A percentile compares a stretch with the other conserved stretches of the same genome.
Conservation (phyloP, 257 asterid genomes). For the Jasminum sambac region DNA sequence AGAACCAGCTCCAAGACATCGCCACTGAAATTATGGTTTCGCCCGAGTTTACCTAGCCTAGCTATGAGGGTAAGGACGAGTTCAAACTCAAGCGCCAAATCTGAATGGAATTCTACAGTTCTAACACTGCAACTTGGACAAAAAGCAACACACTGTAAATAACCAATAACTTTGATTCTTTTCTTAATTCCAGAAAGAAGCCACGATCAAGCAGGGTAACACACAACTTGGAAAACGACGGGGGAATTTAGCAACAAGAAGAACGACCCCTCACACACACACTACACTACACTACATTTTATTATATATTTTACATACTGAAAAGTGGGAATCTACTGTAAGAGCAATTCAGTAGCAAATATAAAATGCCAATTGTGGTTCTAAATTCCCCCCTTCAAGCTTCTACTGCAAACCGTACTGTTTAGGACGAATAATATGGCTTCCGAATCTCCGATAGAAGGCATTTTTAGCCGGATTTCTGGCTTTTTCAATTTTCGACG, state of each 20-base stretch:
- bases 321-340: constrained; percentile 41
- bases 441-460: constrained; percentile 37
- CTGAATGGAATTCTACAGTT: no score
- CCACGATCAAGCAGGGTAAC: not conserved
- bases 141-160: not conserved
- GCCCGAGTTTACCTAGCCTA: no score
- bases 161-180: not conserved
- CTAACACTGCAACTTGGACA: not conserved
- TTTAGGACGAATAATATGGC: constrained; percentile 24
- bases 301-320: constrained; percentile 27
- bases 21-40: no score
- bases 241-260: constrained; percentile 28
- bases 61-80: no score
- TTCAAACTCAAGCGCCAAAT: no score
- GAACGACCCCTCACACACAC: not conserved
- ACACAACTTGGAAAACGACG: not conserved
- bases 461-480: constrained; percentile 26
- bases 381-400: not conserved
- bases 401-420: not conserved
- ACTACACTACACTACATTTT: constrained; percentile 36
- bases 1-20: no score
- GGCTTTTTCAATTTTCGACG: constrained; percentile 29
- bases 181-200: not conserved
- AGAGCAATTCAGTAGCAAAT: not conserved
- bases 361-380: constrained; percentile 22